Percentiles rank a stretch among this genome's conserved stretches.
These are phyloP conservation scores for Dothidotthia symphoricarpi DNA, from an alignment of 2,329 filamentous ascomycete species.

Conservation along the genomic window DNA sequence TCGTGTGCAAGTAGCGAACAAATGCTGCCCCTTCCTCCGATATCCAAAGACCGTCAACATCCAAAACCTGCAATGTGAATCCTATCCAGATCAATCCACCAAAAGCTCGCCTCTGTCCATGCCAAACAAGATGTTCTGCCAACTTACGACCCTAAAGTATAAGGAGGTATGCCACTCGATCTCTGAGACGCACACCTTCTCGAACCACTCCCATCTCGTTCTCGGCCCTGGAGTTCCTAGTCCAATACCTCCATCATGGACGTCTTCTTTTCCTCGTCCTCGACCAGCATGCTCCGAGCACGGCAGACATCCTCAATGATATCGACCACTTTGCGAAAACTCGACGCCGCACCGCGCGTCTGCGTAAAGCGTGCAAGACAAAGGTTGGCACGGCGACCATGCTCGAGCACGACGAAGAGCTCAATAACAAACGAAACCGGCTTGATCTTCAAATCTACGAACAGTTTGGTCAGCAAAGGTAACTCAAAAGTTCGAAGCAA, in stretches of 20 bases:
- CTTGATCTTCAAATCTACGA: conserved; percentile 72
- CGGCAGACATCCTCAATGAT: conserved; percentile 69
- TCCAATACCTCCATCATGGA: conserved; percentile 46
- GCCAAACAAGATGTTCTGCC: no score
- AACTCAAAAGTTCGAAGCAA: background rate
- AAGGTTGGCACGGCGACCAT: conserved; percentile 72
- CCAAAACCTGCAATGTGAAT: no score
- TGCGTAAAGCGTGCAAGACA: conserved; percentile 85
- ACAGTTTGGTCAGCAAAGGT: conserved; percentile 11
- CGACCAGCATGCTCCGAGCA: conserved; percentile 64
- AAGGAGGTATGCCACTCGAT: no score
- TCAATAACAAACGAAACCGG: conserved; percentile 86
- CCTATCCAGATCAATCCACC: no score
- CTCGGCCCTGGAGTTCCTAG: conserved; percentile 11
- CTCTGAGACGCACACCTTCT: no score
- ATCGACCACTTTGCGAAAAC: conserved; percentile 79
- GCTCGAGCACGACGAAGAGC: conserved; percentile 84
- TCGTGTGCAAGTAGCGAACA: no score
- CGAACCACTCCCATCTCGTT: background rate
- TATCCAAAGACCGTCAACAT: no score
- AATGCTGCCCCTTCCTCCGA: no score
- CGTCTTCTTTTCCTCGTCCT: conserved; percentile 50
- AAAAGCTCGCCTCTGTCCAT: no score
- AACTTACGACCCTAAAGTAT: no score
- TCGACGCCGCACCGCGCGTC: conserved; percentile 86